These are phyloP conservation scores for Tricholoma furcatifolium DNA, from an alignment of 768 basidiomycete species.

Conservation along the genomic window DNA sequence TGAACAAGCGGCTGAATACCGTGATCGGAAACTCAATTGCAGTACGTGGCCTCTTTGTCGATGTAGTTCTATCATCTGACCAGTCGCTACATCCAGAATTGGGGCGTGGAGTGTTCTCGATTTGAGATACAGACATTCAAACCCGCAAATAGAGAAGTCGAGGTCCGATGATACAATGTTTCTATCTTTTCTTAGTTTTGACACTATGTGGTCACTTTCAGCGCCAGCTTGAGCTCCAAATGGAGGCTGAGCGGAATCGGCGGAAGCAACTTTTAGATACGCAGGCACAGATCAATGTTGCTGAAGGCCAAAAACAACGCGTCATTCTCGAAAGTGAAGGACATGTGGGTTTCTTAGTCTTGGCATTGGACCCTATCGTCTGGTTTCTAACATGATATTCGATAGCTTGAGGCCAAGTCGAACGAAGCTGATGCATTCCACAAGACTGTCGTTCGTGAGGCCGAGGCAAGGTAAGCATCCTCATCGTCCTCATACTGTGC, in stretches of 20 bases:
- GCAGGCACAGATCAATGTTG: constrained; percentile 56
- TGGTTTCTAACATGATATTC: background rate
- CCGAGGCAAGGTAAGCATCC: constrained; percentile 40
- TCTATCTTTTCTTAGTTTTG: background rate
- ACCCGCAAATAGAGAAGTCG: constrained; percentile 59
- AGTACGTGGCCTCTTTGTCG: constrained; percentile 23
- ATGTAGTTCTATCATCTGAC: background rate
- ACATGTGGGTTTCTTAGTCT: constrained; percentile 29
- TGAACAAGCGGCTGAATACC: constrained; percentile 45
- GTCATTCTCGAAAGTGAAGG: constrained; percentile 57
- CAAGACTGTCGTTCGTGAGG: constrained; percentile 49
- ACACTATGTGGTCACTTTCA: constrained; percentile 12
- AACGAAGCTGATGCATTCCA: constrained; percentile 55
- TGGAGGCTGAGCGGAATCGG: constrained; percentile 57
- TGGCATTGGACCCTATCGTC: background rate
- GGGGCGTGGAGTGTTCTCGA: constrained; percentile 58
- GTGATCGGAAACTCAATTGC: constrained; percentile 50
- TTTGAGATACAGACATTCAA: constrained; percentile 63
- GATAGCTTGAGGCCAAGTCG: constrained; percentile 45
- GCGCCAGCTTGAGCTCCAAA: constrained; percentile 61
- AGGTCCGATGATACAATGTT: constrained; percentile 29
- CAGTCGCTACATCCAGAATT: constrained; percentile 30
- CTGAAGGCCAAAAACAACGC: constrained; percentile 57
- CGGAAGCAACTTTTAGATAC: constrained; percentile 58
- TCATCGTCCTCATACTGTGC: background rate